These are phyloP conservation scores for Stachybotrys chartarum DNA, from an alignment of 2,329 filamentous ascomycete species.

Conservation along the genomic window DNA sequence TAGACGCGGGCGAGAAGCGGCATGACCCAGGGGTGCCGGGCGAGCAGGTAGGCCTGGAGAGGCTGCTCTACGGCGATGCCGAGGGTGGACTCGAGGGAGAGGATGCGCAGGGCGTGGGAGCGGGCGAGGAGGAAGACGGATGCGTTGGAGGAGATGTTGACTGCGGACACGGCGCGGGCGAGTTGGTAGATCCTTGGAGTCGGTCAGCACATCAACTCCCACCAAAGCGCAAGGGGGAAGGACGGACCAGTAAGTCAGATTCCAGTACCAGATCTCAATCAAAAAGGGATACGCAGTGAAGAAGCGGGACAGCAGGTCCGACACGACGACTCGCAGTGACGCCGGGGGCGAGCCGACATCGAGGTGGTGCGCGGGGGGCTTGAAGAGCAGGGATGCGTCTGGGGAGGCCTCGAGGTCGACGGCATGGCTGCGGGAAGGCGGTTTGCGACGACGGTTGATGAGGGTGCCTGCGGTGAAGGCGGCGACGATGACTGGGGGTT, in stretches of 20 bases:
- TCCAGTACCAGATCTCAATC: constrained; percentile 29
- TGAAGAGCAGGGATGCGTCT: not conserved
- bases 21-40: constrained; percentile 27
- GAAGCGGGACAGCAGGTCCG: constrained; percentile 19
- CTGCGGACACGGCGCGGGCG: constrained; percentile 33
- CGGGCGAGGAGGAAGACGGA: constrained; percentile 28
- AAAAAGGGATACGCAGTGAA: constrained; percentile 23
- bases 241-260: constrained; percentile 24
- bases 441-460: not conserved
- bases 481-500: not conserved
- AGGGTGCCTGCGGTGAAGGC: not conserved
- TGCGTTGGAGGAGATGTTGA: constrained; percentile 29
- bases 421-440: not conserved
- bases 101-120: constrained; percentile 31
- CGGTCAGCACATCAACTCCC: not conserved
- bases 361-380: not conserved
- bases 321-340: constrained; percentile 4
- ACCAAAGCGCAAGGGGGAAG: not conserved
- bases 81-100: constrained; percentile 27
- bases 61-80: constrained; percentile 31
- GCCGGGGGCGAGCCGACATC: not conserved
- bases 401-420: not conserved
- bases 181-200: constrained; percentile 32
- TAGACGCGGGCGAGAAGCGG: constrained; percentile 32
- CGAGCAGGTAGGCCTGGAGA: constrained; percentile 31